phyloP scores from a whole-genome alignment of 805 yeast genomes.

The Teunomyces kruisii region DNA sequence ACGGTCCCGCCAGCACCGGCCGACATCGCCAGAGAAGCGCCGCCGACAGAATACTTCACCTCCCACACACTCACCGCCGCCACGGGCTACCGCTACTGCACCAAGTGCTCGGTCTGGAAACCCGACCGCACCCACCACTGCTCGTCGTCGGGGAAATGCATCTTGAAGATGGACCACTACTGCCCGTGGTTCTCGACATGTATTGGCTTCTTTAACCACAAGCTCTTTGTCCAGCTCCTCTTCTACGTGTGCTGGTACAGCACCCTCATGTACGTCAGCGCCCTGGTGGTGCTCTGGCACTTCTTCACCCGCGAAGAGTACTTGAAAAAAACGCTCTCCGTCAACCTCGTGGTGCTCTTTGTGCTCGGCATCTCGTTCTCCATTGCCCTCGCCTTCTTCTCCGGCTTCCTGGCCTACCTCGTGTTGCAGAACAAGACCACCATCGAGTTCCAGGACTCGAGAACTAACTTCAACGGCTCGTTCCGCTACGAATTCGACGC shows the following conservation, averaged over 20 bases:
- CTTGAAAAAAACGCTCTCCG: conserved; percentile 32
- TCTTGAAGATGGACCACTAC: conserved; percentile 58
- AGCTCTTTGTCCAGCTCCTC: conserved; percentile 75
- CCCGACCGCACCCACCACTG: conserved; percentile 64
- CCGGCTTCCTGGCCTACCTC: conserved; percentile 58
- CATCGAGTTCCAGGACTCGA: conserved; percentile 65
- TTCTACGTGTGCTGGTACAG: conserved; percentile 52
- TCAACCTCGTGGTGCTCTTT: conserved; percentile 61
- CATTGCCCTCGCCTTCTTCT: conserved; percentile 46
- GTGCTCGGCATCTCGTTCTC: conserved; percentile 58
- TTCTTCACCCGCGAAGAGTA: conserved; percentile 48
- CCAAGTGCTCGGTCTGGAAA: conserved; percentile 55
- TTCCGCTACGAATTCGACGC: conserved; percentile 37
- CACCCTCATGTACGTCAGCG: conserved; percentile 35
- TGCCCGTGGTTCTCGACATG: conserved; percentile 93
- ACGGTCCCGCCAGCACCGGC: too few relatives aligned
- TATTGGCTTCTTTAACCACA: conserved; percentile 79
- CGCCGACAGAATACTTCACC: conserved; percentile 36
- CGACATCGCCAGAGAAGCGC: conserved; percentile 9
- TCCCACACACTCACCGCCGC: conserved; percentile 42
- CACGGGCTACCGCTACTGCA: conserved; percentile 49
- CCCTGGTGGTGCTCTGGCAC: conserved; percentile 43
- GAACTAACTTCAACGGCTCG: conserved; percentile 39
- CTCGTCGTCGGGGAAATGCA: conserved; percentile 47
- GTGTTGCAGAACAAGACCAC: conserved; percentile 72